phyloP scores from a whole-genome alignment of 2,329 filamentous ascomycete species.

The Harringtonia lauricola region DNA sequence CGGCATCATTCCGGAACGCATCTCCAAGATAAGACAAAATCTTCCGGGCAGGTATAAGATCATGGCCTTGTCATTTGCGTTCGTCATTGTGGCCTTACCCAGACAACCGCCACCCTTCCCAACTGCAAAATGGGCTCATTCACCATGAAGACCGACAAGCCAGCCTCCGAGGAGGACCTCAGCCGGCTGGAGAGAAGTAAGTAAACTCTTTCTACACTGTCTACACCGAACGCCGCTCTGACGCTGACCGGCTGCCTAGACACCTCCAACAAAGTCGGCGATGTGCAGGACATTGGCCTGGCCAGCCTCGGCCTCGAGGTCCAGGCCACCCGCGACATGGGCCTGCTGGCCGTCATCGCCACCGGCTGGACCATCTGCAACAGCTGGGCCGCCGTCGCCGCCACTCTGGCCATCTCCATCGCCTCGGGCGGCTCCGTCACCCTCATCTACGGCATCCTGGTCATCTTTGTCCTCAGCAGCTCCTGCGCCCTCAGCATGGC shows the following conservation, averaged over 20 bases:
- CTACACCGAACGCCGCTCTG: neutral
- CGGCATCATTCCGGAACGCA: neutral
- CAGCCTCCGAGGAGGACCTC: neutral
- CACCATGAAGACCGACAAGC: too few relatives aligned
- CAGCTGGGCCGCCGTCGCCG: conserved; percentile 15
- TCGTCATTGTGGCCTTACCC: too few relatives aligned
- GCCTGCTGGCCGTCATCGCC: conserved; percentile 6
- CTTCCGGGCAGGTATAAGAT: too few relatives aligned
- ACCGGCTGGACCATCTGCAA: conserved; percentile 14
- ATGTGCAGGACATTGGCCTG: neutral
- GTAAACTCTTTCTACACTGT: neutral
- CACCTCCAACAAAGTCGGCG: neutral
- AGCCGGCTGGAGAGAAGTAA: neutral
- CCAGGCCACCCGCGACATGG: conserved; percentile 5
- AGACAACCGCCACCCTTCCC: too few relatives aligned
- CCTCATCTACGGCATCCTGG: conserved; percentile 19
- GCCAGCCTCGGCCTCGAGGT: conserved; percentile 2
- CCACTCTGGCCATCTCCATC: conserved; percentile 7
- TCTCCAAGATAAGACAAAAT: neutral
- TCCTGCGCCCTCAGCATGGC: conserved; percentile 19
- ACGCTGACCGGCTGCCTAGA: neutral
- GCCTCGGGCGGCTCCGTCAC: conserved; percentile 9
- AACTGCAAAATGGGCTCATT: too few relatives aligned
- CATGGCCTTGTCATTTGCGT: too few relatives aligned
- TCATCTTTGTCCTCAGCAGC: conserved; percentile 15